These are phyloP conservation scores for Exobasidium rhododendri DNA, from an alignment of 1,284 basidiomycete species.

Conservation along the genomic window DNA sequence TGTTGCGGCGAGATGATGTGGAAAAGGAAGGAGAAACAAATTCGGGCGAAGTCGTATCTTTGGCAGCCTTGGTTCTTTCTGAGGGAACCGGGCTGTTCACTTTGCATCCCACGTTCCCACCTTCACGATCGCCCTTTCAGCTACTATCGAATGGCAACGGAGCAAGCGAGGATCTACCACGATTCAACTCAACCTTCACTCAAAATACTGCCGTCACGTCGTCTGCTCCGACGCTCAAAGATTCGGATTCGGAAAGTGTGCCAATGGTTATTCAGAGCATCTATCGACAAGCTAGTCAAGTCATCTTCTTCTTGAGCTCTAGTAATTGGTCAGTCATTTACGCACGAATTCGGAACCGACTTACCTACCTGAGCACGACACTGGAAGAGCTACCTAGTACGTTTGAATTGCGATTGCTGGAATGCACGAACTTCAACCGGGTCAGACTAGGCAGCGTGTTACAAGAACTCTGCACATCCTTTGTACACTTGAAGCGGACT, in stretches of 20 bases:
- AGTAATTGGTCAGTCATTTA: conserved; percentile 84
- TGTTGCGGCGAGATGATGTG: neutral
- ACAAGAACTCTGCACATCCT: conserved; percentile 73
- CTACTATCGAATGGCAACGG: neutral
- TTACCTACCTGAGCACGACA: conserved; percentile 63
- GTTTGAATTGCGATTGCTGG: conserved; percentile 68
- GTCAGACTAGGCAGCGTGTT: conserved; percentile 44
- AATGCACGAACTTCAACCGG: conserved; percentile 57
- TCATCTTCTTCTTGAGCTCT: conserved; percentile 82
- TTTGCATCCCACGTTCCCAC: conserved; percentile 41
- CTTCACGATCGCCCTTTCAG: conserved; percentile 33
- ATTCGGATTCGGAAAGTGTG: neutral
- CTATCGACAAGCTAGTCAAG: conserved; percentile 62
- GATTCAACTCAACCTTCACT: conserved; percentile 32
- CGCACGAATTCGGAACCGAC: conserved; percentile 69
- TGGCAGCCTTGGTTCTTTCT: conserved; percentile 28
- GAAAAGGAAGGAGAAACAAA: conserved; percentile 13
- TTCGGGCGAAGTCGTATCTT: conserved; percentile 1
- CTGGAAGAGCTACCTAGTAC: conserved; percentile 61
- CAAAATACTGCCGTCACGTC: conserved; percentile 6
- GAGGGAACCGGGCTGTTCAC: conserved; percentile 35
- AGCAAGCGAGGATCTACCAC: conserved; percentile 4
- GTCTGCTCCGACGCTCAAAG: neutral
- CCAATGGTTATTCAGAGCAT: conserved; percentile 33
- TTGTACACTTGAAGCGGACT: conserved; percentile 77